phyloP scores from a whole-genome alignment of 208 protist genomes.

The Sergeia podlipaevii region DNA sequence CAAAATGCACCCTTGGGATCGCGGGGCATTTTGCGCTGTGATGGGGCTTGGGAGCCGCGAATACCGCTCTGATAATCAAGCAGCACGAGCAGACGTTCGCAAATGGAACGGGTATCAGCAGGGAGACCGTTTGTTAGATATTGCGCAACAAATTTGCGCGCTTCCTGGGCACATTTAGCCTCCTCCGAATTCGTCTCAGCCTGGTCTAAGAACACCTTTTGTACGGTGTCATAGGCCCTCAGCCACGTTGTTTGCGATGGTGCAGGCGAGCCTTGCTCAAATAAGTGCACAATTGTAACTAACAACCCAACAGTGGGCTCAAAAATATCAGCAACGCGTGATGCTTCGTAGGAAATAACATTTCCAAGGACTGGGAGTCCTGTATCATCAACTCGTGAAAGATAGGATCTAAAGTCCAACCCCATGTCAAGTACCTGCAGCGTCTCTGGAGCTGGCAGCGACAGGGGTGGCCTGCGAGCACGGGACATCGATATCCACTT shows the following conservation, averaged over 20 bases:
- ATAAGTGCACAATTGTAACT: conserved; percentile 78
- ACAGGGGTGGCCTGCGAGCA: conserved; percentile 43
- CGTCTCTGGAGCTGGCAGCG: conserved; percentile 41
- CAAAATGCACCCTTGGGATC: conserved; percentile 88
- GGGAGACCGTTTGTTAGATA: conserved; percentile 23
- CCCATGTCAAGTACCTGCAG: conserved; percentile 86
- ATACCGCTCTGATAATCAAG: conserved; percentile 81
- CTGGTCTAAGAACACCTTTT: conserved; percentile 75
- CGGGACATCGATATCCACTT: conserved; percentile 41
- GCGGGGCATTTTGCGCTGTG: conserved; percentile 73
- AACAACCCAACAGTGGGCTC: conserved; percentile 80
- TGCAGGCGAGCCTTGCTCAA: conserved; percentile 35
- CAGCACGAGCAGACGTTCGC: conserved; percentile 51
- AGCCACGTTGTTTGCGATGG: conserved; percentile 48
- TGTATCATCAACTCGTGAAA: conserved; percentile 68
- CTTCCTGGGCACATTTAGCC: conserved; percentile 48
- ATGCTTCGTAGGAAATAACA: conserved; percentile 66
- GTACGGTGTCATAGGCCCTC: conserved; percentile 69
- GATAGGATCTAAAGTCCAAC: conserved; percentile 81
- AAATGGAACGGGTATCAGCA: conserved; percentile 29
- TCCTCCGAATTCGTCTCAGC: conserved; percentile 32
- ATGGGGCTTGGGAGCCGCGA: conserved; percentile 67
- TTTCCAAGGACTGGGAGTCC: conserved; percentile 74
- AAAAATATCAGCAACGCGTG: conserved; percentile 75
- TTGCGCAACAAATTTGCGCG: conserved; percentile 38